These are phyloP conservation scores for Yamadazyma buinensis DNA, from an alignment of 1,139 yeast species.

Conservation along the genomic window DNA sequence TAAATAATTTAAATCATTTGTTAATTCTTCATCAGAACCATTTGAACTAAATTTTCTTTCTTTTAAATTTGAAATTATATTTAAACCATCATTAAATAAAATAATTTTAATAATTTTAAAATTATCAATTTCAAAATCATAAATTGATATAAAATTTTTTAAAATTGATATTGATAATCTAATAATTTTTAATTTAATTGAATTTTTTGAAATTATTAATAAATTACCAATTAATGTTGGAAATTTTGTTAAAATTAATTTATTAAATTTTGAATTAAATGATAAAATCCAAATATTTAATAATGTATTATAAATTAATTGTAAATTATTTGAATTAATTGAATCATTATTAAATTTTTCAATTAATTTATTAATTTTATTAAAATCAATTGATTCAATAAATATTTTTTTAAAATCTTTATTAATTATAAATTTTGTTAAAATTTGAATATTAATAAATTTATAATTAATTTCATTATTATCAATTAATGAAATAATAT, in stretches of 20 bases:
- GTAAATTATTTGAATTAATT: slow-evolving; percentile 61
- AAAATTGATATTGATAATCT: slow-evolving; percentile 76
- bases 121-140: slow-evolving; percentile 25
- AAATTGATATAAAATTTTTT: slow-evolving; percentile 49
- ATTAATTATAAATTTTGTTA: slow-evolving; percentile 57
- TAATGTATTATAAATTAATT: slow-evolving; percentile 77
- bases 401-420: slow-evolving; percentile 53
- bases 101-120: slow-evolving; percentile 63
- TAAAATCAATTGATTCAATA: slow-evolving; percentile 53
- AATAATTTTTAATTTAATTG: slow-evolving; percentile 88
- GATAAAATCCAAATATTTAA: slow-evolving; percentile 83
- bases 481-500: slow-evolving; percentile 42
- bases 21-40: slow-evolving; percentile 77
- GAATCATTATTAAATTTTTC: slow-evolving; percentile 25
- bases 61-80: slow-evolving; percentile 61
- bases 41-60: slow-evolving; percentile 82
- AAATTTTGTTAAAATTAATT: slow-evolving; percentile 51
- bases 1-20: slow-evolving; percentile 63
- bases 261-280: slow-evolving; percentile 57
- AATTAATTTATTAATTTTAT: slow-evolving; percentile 53
- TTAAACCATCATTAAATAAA: slow-evolving; percentile 73
- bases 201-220: slow-evolving; percentile 55
- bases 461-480: slow-evolving; percentile 50
- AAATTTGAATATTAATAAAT: slow-evolving; percentile 64
- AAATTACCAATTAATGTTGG: slow-evolving; percentile 57